phyloP scores from a whole-genome alignment of 306 rosid genomes.

The Begonia fuchsioides region DNA sequence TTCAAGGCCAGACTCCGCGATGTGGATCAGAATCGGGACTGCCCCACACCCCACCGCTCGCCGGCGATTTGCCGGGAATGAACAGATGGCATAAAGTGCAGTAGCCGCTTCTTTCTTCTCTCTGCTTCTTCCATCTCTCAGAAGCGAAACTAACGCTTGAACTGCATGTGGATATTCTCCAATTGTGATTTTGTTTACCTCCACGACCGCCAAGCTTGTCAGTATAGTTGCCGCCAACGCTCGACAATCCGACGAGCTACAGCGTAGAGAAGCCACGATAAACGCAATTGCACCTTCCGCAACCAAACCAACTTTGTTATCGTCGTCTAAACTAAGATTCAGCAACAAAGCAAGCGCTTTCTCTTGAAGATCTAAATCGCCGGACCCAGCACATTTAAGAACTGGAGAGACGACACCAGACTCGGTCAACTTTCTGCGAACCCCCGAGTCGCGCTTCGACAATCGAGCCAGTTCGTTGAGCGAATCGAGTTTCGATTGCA shows the following conservation, averaged over 20 bases:
- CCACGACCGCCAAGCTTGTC: constrained; percentile 72
- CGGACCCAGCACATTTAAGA: constrained; percentile 38
- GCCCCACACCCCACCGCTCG: constrained; percentile 58
- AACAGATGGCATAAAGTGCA: constrained; percentile 62
- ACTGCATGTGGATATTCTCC: constrained; percentile 53
- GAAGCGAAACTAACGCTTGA: constrained; percentile 35
- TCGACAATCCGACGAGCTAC: constrained; percentile 37
- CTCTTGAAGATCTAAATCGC: constrained; percentile 28
- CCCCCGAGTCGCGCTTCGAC: constrained; percentile 43
- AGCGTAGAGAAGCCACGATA: constrained; percentile 31
- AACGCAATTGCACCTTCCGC: constrained; percentile 61
- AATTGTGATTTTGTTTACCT: constrained; percentile 66
- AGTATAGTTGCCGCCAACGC: constrained; percentile 72
- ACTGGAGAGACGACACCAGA: constrained; percentile 49
- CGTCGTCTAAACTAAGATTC: constrained; percentile 60
- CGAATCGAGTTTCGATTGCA: constrained; percentile 28
- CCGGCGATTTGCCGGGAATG: constrained; percentile 46
- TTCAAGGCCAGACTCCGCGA: constrained; percentile 58
- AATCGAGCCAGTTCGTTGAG: constrained; percentile 41
- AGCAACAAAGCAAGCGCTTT: constrained; percentile 51
- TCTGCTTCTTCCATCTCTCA: constrained; percentile 37
- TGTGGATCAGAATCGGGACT: constrained; percentile 45
- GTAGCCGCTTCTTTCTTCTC: constrained; percentile 79
- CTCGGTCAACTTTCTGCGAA: constrained; percentile 52
- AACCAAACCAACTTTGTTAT: constrained; percentile 70